Conservation (phyloP, 192 early-diverging fungal species). For the Mortierella antarctica region DNA sequence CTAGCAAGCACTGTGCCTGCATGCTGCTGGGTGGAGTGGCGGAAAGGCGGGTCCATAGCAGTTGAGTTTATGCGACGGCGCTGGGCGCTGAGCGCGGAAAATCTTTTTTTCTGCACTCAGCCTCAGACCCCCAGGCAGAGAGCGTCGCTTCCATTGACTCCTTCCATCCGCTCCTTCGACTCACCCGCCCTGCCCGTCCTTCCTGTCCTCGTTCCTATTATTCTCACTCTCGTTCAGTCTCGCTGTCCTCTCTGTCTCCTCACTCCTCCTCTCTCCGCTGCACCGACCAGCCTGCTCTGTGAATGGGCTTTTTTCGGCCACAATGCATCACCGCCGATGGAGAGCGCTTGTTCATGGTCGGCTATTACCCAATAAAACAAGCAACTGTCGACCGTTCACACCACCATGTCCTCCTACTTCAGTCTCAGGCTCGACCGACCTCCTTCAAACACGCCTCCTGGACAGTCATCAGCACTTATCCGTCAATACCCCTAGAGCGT, state of each 20-base stretch:
- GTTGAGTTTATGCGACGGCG: too few species aligned
- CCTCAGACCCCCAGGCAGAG: too few species aligned
- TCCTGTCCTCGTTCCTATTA: too few species aligned
- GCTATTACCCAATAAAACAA: neutral
- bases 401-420: constrained; percentile 19
- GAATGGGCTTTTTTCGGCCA: constrained; percentile 5
- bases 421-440: neutral
- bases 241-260: neutral
- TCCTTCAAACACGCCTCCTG: constrained; percentile 1
- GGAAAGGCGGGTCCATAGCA: too few species aligned
- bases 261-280: neutral
- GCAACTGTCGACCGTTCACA: neutral
- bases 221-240: too few species aligned
- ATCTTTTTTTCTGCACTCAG: too few species aligned
- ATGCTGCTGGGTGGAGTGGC: too few species aligned
- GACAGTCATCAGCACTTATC: constrained; percentile 9
- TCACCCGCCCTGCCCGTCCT: too few species aligned
- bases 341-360: constrained; percentile 7
- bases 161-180: too few species aligned
- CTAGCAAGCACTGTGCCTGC: too few species aligned
- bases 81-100: too few species aligned
- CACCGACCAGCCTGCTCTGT: neutral
- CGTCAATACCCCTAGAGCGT: neutral
- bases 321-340: constrained; percentile 16
- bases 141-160: too few species aligned